These are phyloP conservation scores for Podila verticillata DNA, from an alignment of 192 early-diverging fungal genomes.

Conservation along the genomic window DNA sequence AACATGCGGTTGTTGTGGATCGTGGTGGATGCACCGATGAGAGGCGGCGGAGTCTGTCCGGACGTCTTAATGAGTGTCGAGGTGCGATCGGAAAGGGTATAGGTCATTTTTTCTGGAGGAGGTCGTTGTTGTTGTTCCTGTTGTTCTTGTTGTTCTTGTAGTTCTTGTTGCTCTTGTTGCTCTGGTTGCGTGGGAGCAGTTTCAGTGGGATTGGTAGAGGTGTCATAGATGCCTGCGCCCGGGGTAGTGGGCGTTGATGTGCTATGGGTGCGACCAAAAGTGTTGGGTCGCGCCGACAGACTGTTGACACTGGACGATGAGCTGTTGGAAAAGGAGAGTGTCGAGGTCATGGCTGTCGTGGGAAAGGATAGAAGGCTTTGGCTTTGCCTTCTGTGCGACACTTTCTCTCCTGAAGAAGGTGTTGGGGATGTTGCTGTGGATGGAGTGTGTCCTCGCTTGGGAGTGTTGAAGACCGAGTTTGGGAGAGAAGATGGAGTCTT, in stretches of 20 bases:
- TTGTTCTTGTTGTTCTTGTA: not conserved
- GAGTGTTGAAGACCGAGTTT: not conserved
- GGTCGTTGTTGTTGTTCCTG: not conserved
- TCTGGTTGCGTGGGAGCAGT: not conserved
- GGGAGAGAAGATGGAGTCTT: not conserved
- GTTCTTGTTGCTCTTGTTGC: not conserved
- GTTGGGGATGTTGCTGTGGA: not conserved
- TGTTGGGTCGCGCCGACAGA: not conserved
- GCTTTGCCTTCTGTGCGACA: slow-evolving; percentile 21
- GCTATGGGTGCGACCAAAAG: not conserved
- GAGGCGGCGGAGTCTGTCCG: slow-evolving; percentile 74
- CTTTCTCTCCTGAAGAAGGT: too few species aligned
- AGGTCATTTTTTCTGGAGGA: slow-evolving; percentile 24
- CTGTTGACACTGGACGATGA: not conserved
- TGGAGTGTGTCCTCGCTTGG: not conserved
- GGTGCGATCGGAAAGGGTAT: slow-evolving; percentile 59
- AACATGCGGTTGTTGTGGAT: slow-evolving; percentile 65
- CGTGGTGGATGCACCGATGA: slow-evolving; percentile 72
- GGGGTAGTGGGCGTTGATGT: slow-evolving; percentile 10
- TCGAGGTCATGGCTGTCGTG: slow-evolving; percentile 14
- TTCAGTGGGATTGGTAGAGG: not conserved
- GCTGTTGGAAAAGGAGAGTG: not conserved
- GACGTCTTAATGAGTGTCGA: slow-evolving; percentile 53
- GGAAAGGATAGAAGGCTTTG: slow-evolving; percentile 23
- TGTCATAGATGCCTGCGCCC: not conserved